Conservation (phyloP, 2,329 filamentous ascomycete genomes). For the Epichloe sp. region DNA sequence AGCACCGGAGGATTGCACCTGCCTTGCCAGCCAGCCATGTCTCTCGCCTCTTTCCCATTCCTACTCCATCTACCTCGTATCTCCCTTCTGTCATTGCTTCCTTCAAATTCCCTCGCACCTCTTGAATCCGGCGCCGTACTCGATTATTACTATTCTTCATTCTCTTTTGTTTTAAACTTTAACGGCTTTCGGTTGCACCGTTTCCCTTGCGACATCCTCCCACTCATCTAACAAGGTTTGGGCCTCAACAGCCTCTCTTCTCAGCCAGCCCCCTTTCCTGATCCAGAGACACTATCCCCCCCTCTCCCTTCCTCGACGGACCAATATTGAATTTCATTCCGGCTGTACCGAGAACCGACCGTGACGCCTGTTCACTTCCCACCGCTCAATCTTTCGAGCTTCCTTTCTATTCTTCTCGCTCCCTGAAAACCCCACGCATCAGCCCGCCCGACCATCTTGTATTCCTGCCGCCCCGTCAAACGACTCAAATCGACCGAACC, state of each 20-base stretch:
- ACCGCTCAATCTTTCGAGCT: background rate
- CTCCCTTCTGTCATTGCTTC: background rate
- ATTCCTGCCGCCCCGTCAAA: background rate
- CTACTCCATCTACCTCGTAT: background rate
- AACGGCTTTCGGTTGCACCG: background rate
- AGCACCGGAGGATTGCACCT: background rate
- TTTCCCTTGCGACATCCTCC: background rate
- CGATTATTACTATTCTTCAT: background rate
- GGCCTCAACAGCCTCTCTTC: background rate
- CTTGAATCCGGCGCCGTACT: background rate
- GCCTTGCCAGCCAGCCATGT: background rate
- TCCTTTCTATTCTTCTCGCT: background rate
- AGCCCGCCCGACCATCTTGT: background rate
- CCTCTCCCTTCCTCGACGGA: background rate
- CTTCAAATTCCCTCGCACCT: background rate
- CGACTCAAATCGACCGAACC: background rate
- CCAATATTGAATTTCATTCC: background rate
- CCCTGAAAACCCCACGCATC: background rate
- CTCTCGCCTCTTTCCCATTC: background rate
- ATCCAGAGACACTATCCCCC: background rate
- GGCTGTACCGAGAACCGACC: background rate
- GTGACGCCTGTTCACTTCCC: background rate
- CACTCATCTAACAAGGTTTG: background rate
- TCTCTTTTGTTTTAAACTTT: background rate
- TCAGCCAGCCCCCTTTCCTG: constrained; percentile 2